Conservation (phyloP, 164 flowering plant genomes). For the Vitis rotundifolia region DNA sequence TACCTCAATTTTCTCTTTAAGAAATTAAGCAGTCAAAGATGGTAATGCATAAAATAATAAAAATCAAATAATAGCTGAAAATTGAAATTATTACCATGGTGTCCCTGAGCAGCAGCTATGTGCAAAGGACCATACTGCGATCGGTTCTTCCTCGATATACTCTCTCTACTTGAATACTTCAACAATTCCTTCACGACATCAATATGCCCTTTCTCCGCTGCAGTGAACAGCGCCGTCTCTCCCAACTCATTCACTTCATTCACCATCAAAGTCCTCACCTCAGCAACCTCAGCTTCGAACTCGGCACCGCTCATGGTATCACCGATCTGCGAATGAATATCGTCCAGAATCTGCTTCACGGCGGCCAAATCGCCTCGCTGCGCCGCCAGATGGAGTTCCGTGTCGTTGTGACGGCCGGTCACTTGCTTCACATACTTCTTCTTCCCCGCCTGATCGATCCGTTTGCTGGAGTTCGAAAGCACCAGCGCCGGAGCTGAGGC, state of each 20-base stretch:
- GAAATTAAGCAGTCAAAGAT: too few relatives aligned
- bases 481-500: slow-evolving; percentile 64
- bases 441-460: slow-evolving; percentile 69
- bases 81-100: slow-evolving; percentile 38
- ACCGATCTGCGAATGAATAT: slow-evolving; percentile 42
- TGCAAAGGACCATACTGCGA: slow-evolving; percentile 54
- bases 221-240: slow-evolving; percentile 55
- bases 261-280: slow-evolving; percentile 45
- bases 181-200: slow-evolving; percentile 58
- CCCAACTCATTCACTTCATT: slow-evolving; percentile 61
- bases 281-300: slow-evolving; percentile 52
- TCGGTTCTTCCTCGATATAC: slow-evolving; percentile 37
- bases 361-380: slow-evolving; percentile 56
- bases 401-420: slow-evolving; percentile 81
- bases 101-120: slow-evolving; percentile 53
- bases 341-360: slow-evolving; percentile 37
- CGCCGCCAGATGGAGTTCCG: slow-evolving; percentile 83
- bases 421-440: slow-evolving; percentile 93
- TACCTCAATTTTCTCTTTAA: too few relatives aligned
- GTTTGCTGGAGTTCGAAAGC: slow-evolving; percentile 65
- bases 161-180: slow-evolving; percentile 47
- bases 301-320: slow-evolving; percentile 46
- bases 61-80: neutral
- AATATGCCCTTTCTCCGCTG: slow-evolving; percentile 52
- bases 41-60: neutral